Evolutionary conservation across 1,139 yeast genomes (phyloP).

Genomic region (Hemisphaericaspora xylanilytica): DNA sequence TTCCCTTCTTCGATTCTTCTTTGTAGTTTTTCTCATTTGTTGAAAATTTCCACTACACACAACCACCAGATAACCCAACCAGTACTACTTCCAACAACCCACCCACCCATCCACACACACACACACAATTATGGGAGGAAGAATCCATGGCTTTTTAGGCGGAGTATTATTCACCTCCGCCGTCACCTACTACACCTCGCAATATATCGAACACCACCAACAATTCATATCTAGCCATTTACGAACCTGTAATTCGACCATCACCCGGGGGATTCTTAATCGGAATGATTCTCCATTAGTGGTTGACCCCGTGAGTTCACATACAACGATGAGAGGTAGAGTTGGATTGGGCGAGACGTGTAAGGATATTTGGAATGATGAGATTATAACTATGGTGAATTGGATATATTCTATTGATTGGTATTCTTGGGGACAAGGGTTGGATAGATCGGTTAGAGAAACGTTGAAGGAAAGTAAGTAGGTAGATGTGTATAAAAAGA

Average conservation of each 20-base stretch:
- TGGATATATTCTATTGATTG: constrained; percentile 61
- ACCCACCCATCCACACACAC: no score
- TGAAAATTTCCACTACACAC: not conserved
- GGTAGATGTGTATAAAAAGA: no score
- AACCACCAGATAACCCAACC: no score
- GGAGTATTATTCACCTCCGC: constrained; percentile 69
- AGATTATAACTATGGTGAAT: constrained; percentile 62
- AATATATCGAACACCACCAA: constrained; percentile 52
- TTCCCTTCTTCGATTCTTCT: no score
- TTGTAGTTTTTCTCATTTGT: no score
- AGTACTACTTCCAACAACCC: no score
- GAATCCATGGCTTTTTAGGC: constrained; percentile 67
- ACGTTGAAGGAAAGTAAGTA: constrained; percentile 23
- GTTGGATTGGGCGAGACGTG: constrained; percentile 52
- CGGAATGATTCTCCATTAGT: constrained; percentile 32
- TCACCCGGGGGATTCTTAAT: constrained; percentile 50
- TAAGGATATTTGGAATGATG: constrained; percentile 83
- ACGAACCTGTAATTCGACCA: constrained; percentile 44
- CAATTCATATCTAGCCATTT: constrained; percentile 48
- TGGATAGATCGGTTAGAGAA: constrained; percentile 32
- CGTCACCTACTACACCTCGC: constrained; percentile 62
- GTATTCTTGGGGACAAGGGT: constrained; percentile 41
- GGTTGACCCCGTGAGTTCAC: constrained; percentile 41
- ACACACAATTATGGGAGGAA: constrained; percentile 54
- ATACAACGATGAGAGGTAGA: constrained; percentile 20